Evolutionary conservation across 495 filamentous ascomycete species (phyloP).

Genomic region (Recurvomyces mirabilis): DNA sequence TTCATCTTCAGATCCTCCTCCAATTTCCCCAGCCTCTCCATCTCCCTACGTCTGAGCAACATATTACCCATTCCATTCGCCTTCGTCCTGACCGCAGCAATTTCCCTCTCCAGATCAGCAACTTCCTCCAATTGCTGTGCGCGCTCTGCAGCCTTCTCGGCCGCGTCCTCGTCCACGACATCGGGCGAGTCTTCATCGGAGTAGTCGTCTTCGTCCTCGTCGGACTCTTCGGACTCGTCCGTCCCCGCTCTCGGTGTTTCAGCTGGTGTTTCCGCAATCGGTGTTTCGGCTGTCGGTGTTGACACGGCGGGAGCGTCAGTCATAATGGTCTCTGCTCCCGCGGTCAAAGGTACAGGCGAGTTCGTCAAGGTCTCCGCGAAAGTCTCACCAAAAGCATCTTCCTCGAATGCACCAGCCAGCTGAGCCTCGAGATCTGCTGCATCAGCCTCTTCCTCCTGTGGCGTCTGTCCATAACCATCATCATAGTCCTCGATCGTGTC

Average conservation of each 20-base stretch:
- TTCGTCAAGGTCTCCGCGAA: constrained; percentile 5
- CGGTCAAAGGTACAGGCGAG: constrained; percentile 4
- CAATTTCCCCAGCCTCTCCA: constrained; percentile 42
- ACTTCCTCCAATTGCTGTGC: constrained; percentile 45
- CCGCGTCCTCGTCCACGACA: constrained; percentile 30
- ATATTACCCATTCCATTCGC: constrained; percentile 31
- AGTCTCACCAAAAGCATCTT: constrained; percentile 15
- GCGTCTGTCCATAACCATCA: constrained; percentile 8
- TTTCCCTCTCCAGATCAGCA: constrained; percentile 32
- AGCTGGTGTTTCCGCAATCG: neutral
- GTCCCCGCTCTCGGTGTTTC: neutral
- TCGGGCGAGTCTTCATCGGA: constrained; percentile 29
- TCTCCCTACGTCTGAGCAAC: constrained; percentile 43
- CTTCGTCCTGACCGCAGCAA: constrained; percentile 38
- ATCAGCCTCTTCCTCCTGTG: constrained; percentile 6
- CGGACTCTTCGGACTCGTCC: constrained; percentile 18
- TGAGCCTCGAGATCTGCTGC: constrained; percentile 18
- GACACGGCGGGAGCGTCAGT: constrained; percentile 14
- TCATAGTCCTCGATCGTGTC: constrained; percentile 25
- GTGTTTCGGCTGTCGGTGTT: constrained; percentile 20
- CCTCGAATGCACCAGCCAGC: constrained; percentile 17
- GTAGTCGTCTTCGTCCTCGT: constrained; percentile 37
- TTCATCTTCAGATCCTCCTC: constrained; percentile 49
- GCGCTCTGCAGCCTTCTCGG: constrained; percentile 34
- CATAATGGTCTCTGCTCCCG: constrained; percentile 11